Conservation (phyloP, 257 asterid genomes). For the Sherardia arvensis region DNA sequence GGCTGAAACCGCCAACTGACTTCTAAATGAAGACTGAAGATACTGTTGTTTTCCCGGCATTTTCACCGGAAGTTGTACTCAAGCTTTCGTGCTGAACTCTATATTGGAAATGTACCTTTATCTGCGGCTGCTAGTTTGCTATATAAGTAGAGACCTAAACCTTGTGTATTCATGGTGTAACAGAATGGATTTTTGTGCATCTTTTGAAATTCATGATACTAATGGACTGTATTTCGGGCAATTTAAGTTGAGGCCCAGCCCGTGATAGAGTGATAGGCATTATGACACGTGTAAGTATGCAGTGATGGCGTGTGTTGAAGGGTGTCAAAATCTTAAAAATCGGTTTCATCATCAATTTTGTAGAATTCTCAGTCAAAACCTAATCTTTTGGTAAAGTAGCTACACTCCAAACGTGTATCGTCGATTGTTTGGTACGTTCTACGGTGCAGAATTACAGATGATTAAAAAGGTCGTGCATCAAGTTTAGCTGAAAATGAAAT, state of each 20-base stretch:
- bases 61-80: not conserved
- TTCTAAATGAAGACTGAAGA: constrained; percentile 16
- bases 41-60: not conserved
- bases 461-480: too few species aligned
- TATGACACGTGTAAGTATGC: not conserved
- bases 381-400: not conserved
- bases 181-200: not conserved
- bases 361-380: not conserved
- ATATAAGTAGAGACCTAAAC: not conserved
- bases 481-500: too few species aligned
- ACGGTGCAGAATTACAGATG: too few species aligned
- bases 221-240: too few species aligned
- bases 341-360: not conserved
- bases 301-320: not conserved
- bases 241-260: too few species aligned
- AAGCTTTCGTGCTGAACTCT: not conserved
- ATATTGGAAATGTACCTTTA: too few species aligned
- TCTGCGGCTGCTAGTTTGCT: not conserved
- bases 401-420: not conserved
- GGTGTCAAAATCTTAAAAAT: not conserved
- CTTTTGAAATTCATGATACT: not conserved
- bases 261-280: not conserved
- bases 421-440: not conserved
- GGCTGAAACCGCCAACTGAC: constrained; percentile 39
- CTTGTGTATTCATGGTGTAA: not conserved